Base-by-base conservation (phyloP, 176 grass and related monocot species). In the Poa annua region DNA sequence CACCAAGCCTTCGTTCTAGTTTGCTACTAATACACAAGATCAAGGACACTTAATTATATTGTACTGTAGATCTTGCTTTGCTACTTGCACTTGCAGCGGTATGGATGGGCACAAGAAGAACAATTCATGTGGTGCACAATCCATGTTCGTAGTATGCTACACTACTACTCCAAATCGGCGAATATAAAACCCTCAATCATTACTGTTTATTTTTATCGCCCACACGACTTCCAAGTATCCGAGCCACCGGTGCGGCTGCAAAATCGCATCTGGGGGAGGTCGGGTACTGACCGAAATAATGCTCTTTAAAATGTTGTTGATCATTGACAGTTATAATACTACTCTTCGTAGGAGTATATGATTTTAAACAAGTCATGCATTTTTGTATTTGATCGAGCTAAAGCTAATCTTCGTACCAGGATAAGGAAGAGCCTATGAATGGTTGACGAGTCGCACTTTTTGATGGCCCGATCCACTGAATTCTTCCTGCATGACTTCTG, bases 281-380 rank as follows among this genome's bases (percentile, higher is more conserved):
- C 42, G 34, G 16, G 14, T 71, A 52, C 64, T 78, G 29, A 32
- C 14, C n/a, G 2, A 3, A 67, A 88, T 83, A 83, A 83, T 83
- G 64, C 80, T 83, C 16, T 77, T 49, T 47, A 25, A 82, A 50
- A 29, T 68, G 19, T 0, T 48, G 25, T 19, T 19, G 33, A 69
- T 82, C 71, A 59, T 81, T 67, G 71, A n/a, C 48, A 35, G 4
- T 68, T n/a, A n/a, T n/a, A n/a, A n/a, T n/a, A n/a, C n/a, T n/a
- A n/a, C n/a, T n/a, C n/a, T n/a, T n/a, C n/a, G n/a, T n/a, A n/a
- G n/a, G n/a, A n/a, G n/a, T n/a, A n/a, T n/a, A n/a, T n/a, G n/a
- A n/a, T n/a, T n/a, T n/a, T 60, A 61, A 26, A 25, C 22, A 61
- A 61, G 12, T 13, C 20, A 20, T 54, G 17, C n/a, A 1, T 22